Evolutionary conservation across 352 stramenopile genomes (phyloP).

Genomic region (Globisporangium orthogonon): DNA sequence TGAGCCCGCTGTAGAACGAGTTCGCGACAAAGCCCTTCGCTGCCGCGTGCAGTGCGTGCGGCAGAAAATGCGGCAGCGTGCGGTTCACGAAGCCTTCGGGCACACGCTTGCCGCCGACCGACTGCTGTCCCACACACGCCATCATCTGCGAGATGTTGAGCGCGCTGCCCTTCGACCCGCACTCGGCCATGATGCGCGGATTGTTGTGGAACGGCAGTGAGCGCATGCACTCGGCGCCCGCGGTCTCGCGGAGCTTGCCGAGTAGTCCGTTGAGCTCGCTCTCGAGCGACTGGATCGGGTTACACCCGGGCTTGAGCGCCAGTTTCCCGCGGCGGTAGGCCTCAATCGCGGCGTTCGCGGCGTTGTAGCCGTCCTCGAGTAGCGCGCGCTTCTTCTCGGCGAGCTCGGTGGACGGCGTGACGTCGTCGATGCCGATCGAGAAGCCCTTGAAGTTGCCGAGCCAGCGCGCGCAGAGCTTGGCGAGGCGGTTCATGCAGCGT

Average conservation of each 20-base stretch:
- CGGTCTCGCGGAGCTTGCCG: slow-evolving; percentile 95
- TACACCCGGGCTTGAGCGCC: slow-evolving; percentile 94
- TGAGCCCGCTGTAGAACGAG: slow-evolving; percentile 98
- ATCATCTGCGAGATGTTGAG: slow-evolving; percentile 99
- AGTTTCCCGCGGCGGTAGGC: slow-evolving; percentile 94
- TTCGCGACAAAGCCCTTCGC: slow-evolving; percentile 99
- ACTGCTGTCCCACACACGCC: slow-evolving; percentile 98
- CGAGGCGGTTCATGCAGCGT: slow-evolving; percentile 96
- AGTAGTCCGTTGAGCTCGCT: slow-evolving; percentile 98
- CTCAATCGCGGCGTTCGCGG: slow-evolving; percentile 89
- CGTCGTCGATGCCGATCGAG: slow-evolving; percentile 99
- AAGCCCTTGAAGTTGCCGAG: slow-evolving; percentile 97
- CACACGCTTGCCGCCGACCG: slow-evolving; percentile 97
- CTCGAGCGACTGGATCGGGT: slow-evolving; percentile 97
- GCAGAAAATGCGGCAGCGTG: slow-evolving; percentile 96
- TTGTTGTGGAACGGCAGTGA: slow-evolving; percentile 97
- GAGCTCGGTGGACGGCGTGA: slow-evolving; percentile 95
- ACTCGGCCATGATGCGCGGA: slow-evolving; percentile 97
- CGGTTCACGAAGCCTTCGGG: slow-evolving; percentile 98
- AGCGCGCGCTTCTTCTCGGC: slow-evolving; percentile 93
- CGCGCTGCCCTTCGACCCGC: slow-evolving; percentile 97
- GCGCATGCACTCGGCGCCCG: slow-evolving; percentile 97
- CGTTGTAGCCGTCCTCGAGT: slow-evolving; percentile 81
- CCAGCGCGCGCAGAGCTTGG: slow-evolving; percentile 97
- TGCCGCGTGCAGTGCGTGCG: slow-evolving; percentile 90